These are phyloP conservation scores for Neonectria punicea DNA, from an alignment of 2,329 filamentous ascomycete genomes.

Conservation along the genomic window DNA sequence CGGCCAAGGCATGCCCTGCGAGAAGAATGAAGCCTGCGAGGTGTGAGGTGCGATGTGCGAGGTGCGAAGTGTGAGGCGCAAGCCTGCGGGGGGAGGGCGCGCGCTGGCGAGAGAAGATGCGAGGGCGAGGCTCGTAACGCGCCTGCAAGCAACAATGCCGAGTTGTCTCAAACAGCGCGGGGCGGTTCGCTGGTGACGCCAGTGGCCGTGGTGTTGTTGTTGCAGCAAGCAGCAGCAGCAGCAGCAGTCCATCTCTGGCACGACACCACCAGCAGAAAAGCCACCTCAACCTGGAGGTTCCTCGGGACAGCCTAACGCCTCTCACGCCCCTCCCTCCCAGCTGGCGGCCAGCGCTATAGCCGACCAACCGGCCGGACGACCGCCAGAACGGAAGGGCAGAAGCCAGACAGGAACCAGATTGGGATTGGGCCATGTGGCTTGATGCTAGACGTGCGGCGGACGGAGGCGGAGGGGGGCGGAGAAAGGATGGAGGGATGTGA, in stretches of 20 bases:
- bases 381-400: conserved; percentile 26
- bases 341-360: conserved; percentile 17
- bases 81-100: conserved; percentile 2
- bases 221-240: not conserved
- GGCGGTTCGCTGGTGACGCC: conserved; percentile 21
- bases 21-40: conserved; percentile 20
- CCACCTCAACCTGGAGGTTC: not conserved
- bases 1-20: conserved; percentile 33
- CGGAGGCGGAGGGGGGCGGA: conserved; percentile 5
- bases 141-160: conserved; percentile 19
- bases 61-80: conserved; percentile 4
- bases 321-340: conserved; percentile 19
- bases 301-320: conserved; percentile 10
- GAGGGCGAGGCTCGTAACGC: conserved; percentile 9
- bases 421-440: conserved; percentile 30
- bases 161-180: conserved; percentile 25
- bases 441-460: conserved; percentile 17
- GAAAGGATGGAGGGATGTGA: conserved; percentile 1
- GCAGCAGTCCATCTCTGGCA: conserved; percentile 11
- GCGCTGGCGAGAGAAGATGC: not conserved
- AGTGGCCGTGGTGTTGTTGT: conserved; percentile 5
- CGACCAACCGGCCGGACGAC: conserved; percentile 31
- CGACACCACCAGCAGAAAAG: conserved; percentile 4
- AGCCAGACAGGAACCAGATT: conserved; percentile 17
- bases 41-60: not conserved